phyloP scores from a whole-genome alignment of 129 eudicot species.

The Kitagawia praeruptora region DNA sequence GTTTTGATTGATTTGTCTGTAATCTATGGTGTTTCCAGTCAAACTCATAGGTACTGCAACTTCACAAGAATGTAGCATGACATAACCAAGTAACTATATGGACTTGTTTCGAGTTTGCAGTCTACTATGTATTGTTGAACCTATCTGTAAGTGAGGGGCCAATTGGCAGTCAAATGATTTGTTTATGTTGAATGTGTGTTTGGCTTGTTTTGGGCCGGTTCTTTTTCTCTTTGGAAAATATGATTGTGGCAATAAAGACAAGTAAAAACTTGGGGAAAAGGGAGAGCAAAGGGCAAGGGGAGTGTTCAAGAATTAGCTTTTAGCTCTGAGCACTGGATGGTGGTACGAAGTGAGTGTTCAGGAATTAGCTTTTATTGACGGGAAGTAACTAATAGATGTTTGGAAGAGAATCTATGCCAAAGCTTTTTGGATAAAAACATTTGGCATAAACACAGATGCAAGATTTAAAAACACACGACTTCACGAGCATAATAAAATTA shows the following conservation, averaged over 20 bases:
- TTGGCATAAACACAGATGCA: conserved; percentile 32
- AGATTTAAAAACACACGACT: conserved; percentile 31
- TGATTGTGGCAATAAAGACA: too few species aligned
- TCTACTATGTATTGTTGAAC: too few species aligned
- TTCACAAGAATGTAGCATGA: not conserved
- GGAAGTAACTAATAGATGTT: conserved; percentile 40
- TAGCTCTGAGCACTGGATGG: conserved; percentile 26
- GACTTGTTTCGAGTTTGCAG: not conserved
- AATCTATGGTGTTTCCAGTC: not conserved
- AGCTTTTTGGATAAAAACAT: conserved; percentile 33
- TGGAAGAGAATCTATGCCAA: conserved; percentile 32
- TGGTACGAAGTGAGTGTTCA: conserved; percentile 42
- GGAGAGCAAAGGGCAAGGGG: too few species aligned
- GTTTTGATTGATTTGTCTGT: conserved; percentile 1
- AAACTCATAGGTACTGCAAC: not conserved
- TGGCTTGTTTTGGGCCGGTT: too few species aligned
- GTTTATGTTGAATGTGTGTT: too few species aligned
- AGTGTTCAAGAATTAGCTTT: conserved; percentile 22
- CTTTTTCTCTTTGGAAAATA: too few species aligned
- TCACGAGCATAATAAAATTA: conserved; percentile 30
- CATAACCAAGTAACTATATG: not conserved
- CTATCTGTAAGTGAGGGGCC: too few species aligned
- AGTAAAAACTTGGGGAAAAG: too few species aligned
- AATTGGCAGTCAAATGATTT: too few species aligned
- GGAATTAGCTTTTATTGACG: too few species aligned